Percentiles rank a stretch among this genome's conserved stretches.
These are phyloP conservation scores for Neurospora crassa DNA, from an alignment of 2,329 filamentous ascomycete genomes.

Conservation along the genomic window DNA sequence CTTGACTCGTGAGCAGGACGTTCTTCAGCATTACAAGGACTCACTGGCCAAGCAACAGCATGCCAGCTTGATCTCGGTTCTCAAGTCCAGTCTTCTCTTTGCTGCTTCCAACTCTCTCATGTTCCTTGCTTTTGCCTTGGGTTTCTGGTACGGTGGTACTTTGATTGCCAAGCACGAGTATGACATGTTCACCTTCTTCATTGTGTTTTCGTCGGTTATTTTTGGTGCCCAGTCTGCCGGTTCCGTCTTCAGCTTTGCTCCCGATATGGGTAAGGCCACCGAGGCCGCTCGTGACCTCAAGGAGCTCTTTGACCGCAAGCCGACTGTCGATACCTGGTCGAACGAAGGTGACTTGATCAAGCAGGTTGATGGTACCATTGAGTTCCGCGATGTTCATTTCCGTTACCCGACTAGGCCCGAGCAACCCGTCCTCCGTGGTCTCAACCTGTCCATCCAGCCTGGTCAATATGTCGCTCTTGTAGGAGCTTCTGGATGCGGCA, in stretches of 20 bases:
- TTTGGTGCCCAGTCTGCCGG: constrained; percentile 91
- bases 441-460: constrained; percentile 64
- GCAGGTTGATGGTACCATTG: constrained; percentile 64
- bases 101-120: constrained; percentile 75
- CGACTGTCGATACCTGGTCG: constrained; percentile 75
- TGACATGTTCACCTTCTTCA: constrained; percentile 77
- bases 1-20: constrained; percentile 76
- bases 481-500: constrained; percentile 89
- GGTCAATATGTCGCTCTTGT: constrained; percentile 85
- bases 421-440: constrained; percentile 80
- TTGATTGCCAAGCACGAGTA: constrained; percentile 66
- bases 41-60: constrained; percentile 59
- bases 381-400: constrained; percentile 91
- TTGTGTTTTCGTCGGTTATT: constrained; percentile 79
- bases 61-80: constrained; percentile 60
- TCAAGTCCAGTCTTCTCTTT: constrained; percentile 71
- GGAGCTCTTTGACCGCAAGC: constrained; percentile 72
- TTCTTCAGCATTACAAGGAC: constrained; percentile 60
- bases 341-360: constrained; percentile 53
- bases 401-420: constrained; percentile 86
- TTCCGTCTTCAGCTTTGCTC: constrained; percentile 78
- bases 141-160: constrained; percentile 86
- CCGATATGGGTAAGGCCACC: constrained; percentile 89
- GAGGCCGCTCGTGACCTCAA: constrained; percentile 74
- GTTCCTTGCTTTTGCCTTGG: constrained; percentile 76